Conservation (phyloP, 2,329 filamentous ascomycete genomes). For the Paraconiothyrium brasiliense region DNA sequence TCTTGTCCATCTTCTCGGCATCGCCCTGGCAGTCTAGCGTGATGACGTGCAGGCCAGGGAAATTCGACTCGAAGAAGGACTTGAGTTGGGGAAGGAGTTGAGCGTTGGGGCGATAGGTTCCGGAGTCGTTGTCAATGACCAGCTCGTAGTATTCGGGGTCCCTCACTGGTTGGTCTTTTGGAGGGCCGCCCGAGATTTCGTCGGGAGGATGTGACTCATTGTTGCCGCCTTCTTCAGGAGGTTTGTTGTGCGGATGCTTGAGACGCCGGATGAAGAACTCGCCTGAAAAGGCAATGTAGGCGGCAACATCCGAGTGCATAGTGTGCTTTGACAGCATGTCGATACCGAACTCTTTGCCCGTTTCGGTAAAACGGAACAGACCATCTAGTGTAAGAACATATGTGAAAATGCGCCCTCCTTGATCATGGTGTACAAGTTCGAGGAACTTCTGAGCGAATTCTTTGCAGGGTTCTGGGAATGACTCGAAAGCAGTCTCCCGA, state of each 20-base stretch:
- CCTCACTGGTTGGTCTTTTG: constrained; percentile 50
- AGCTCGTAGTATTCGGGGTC: constrained; percentile 77
- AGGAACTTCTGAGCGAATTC: constrained; percentile 83
- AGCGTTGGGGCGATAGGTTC: constrained; percentile 90
- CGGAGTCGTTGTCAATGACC: constrained; percentile 93
- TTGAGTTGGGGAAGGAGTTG: constrained; percentile 76
- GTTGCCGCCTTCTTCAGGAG: constrained; percentile 44
- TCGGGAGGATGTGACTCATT: constrained; percentile 62
- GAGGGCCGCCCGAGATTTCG: constrained; percentile 58
- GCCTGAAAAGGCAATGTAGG: constrained; percentile 90
- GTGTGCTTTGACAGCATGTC: constrained; percentile 94
- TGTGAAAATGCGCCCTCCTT: constrained; percentile 87
- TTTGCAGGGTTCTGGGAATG: constrained; percentile 70
- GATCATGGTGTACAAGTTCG: constrained; percentile 84
- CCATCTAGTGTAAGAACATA: constrained; percentile 91
- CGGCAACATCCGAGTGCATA: constrained; percentile 93
- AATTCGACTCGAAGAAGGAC: constrained; percentile 73
- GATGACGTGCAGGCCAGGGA: constrained; percentile 79
- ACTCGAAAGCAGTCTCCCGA: constrained; percentile 75
- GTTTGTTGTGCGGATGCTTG: constrained; percentile 57
- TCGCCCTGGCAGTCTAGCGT: constrained; percentile 78
- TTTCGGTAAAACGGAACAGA: constrained; percentile 90
- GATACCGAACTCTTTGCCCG: constrained; percentile 93
- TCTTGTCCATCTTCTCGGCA: constrained; percentile 73
- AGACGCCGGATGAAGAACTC: constrained; percentile 89